Evolutionary conservation across 768 basidiomycete species (phyloP), one percentile per base, ranked within the genome.

Genomic region (Boletales sp.): DNA sequence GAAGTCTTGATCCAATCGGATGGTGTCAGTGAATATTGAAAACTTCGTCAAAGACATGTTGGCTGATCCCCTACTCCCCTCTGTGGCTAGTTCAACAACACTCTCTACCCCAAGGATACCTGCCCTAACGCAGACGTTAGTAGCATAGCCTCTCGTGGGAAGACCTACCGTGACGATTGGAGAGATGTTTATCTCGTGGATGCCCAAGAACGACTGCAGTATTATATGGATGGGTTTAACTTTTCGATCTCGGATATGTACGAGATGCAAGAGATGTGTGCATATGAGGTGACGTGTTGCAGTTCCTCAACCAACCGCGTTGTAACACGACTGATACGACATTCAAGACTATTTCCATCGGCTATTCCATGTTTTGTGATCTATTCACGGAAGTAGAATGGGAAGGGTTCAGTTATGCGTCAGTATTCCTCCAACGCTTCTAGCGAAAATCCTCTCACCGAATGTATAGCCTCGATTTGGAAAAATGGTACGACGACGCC

Each of bases 331-430:
- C 48, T 52, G 39, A 56, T 17, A 30, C 15, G 8, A 25, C 38
- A 4, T 17, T 32, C 11, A 46, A 90, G 87, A 93, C 94, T n/a
- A 94, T 95, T 41, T 88, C 91, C 0, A 75, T 95, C 11, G 93
- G 91, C 9, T 94, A 91, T 63, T 93, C 90, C 14, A 86, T 84
- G 56, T 97, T 94, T 70, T 97, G 93, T 55, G 83, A 84, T 49
- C 72, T 95, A 3, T 97, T 97, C 69, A 92, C 90, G 0, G 78
- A 86, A 59, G 83, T 89, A 39, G 94, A 95, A 68, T 97, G 93
- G 93, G 85, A 89, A 63, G 91, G 91, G 0, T 95, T 93, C 65
- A 80, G 90, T 64, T 95, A 96, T 55, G 77, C 86, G 81, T 90
- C 57, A 50, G 86, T 71, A 2, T 9, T 21, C 21, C 21, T 21